phyloP scores from a whole-genome alignment of 257 asterid species.

The Knoxia roxburghii region DNA sequence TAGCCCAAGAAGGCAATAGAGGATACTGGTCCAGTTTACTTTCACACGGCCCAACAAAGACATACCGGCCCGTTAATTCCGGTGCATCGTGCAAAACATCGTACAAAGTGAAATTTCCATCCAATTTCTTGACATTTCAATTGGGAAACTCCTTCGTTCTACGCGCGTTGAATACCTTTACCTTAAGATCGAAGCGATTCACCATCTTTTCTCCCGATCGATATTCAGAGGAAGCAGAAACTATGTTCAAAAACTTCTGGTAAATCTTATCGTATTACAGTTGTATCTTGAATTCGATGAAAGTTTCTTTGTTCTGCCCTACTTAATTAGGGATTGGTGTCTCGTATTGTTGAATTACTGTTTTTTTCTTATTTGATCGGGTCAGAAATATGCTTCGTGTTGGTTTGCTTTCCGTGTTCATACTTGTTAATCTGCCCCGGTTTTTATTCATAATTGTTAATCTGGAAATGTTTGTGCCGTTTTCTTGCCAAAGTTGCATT shows the following conservation, averaged over 20 bases:
- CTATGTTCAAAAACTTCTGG: constrained; percentile 32
- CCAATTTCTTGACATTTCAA: background rate
- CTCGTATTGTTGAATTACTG: background rate
- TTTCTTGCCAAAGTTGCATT: background rate
- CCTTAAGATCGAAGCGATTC: background rate
- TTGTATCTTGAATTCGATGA: background rate
- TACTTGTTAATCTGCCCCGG: background rate
- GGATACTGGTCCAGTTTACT: too few species aligned
- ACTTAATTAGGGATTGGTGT: background rate
- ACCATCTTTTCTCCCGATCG: background rate
- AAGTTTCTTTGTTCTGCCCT: background rate
- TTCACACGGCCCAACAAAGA: background rate
- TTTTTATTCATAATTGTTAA: too few species aligned
- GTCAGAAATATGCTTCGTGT: background rate
- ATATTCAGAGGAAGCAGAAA: background rate
- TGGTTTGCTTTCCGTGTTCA: background rate
- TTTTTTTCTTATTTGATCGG: background rate
- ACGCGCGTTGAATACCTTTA: background rate
- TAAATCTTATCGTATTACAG: background rate
- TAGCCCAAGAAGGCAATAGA: too few species aligned
- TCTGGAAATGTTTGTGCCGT: too few species aligned
- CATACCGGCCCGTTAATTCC: background rate
- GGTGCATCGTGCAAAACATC: background rate
- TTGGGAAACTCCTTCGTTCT: too few species aligned
- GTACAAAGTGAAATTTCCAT: background rate